These are phyloP conservation scores for Vigna hirtella DNA, from an alignment of 306 rosid species.

Conservation along the genomic window DNA sequence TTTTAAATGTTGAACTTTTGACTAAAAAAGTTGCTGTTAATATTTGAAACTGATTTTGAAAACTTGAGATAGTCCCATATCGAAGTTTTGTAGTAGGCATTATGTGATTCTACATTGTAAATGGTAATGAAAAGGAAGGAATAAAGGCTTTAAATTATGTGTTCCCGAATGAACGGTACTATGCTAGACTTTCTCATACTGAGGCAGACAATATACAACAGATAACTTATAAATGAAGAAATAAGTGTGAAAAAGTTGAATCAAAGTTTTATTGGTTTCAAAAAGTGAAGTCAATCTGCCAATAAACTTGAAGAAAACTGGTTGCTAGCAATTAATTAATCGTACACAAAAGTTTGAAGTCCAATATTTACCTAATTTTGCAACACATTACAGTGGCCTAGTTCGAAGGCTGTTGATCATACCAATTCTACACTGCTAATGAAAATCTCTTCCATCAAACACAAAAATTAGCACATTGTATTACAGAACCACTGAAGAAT, in stretches of 20 bases:
- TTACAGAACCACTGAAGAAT: constrained; percentile 39
- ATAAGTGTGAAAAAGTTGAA: constrained; percentile 12
- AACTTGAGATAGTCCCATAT: too few relatives aligned
- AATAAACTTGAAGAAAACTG: constrained; percentile 10
- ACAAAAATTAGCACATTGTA: constrained; percentile 16
- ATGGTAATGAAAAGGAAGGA: background rate
- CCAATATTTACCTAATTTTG: constrained; percentile 19
- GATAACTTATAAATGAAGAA: background rate
- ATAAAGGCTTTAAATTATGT: background rate
- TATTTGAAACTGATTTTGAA: too few relatives aligned
- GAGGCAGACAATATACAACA: background rate
- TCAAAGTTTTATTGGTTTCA: background rate
- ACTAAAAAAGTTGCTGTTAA: too few relatives aligned
- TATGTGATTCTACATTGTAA: too few relatives aligned
- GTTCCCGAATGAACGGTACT: constrained; percentile 1
- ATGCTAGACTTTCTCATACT: background rate
- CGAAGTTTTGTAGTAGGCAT: too few relatives aligned
- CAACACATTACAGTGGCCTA: background rate
- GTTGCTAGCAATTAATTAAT: background rate
- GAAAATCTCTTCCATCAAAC: background rate
- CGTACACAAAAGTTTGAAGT: background rate
- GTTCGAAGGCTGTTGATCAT: constrained; percentile 14
- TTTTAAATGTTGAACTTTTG: too few relatives aligned
- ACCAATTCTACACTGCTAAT: background rate
- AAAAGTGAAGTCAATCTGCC: constrained; percentile 2